A percentile compares a stretch with the other conserved stretches of the same genome.
Conservation (phyloP, 352 stramenopile genomes). For the Globisporangium radiosum region DNA sequence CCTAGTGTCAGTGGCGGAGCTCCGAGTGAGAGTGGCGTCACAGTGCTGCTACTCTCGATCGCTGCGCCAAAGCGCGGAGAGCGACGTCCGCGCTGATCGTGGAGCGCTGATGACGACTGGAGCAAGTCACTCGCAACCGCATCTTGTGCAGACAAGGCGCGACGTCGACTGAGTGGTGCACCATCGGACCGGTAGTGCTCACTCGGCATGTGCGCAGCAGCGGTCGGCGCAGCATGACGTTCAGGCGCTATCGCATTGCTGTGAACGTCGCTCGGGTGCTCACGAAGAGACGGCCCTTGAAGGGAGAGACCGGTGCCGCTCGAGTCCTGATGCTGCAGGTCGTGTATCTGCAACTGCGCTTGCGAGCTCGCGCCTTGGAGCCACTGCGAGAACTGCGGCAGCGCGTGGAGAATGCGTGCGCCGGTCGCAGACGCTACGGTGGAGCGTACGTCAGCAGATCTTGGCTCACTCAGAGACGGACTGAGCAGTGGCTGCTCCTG, state of each 20-base stretch:
- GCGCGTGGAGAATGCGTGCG: background rate
- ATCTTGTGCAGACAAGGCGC: too few relatives aligned
- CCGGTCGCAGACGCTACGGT: background rate
- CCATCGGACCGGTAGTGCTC: too few relatives aligned
- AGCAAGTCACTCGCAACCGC: too few relatives aligned
- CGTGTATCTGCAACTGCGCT: constrained; percentile 4
- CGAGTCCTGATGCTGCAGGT: constrained; percentile 4
- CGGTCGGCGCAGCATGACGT: too few relatives aligned
- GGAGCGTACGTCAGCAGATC: background rate
- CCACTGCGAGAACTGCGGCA: constrained; percentile 25
- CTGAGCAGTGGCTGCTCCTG: background rate
- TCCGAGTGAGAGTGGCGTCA: too few relatives aligned
- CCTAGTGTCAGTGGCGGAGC: too few relatives aligned
- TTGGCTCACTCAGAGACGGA: background rate
- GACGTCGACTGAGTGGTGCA: too few relatives aligned
- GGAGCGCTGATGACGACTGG: too few relatives aligned
- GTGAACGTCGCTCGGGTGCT: background rate
- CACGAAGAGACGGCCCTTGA: background rate
- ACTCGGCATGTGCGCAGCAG: too few relatives aligned
- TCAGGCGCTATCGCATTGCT: background rate
- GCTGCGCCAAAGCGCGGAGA: too few relatives aligned
- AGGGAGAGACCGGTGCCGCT: background rate
- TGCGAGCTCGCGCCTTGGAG: constrained; percentile 14
- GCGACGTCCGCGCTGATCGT: too few relatives aligned
- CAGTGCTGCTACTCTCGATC: background rate